Base-by-base conservation (phyloP, 371 early-diverging fungal species). In the Syncephalis plumigaleata region DNA sequence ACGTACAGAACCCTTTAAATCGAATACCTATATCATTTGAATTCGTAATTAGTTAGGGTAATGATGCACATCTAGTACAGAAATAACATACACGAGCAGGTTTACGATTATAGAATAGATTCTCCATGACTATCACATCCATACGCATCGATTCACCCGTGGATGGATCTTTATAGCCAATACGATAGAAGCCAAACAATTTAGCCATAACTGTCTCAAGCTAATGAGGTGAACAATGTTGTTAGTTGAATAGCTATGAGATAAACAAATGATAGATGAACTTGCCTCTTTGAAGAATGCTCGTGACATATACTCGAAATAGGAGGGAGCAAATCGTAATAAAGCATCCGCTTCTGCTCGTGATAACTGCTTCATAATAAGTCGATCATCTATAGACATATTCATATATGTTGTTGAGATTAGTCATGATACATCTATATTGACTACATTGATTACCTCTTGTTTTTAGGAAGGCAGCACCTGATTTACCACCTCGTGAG, bases 51-150 rank as follows among this genome's bases (percentile, higher is more conserved):
- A 11, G 15, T 7, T 5, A 1, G 20, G 37, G 18, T 11, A 11
- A 21, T 42, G 18, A 15, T 44, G 22, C 16, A 20, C 11, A 42
- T 37, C n/a, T 42, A n/a, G 4, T 8, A 40, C 21, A 2, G 17
- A 42, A 18, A 2, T 13, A 9, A 42, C 54, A 17, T 56, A 75
- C 82, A 59, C 67, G 64, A 16, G 69, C 68, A 31, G 85, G 71
- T 38, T 70, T 69, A 20, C 84, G 74, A 27, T 86, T 75, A 56
- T 85, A 90, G 51, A 90, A 93, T 43, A 96, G 58, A 49, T 93
- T 90, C 56, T 96, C 97, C 94, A 92, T 92, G 3, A 96, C 83
- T 4, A 93, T 55, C 5, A 94, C 75, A 61, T 91, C 88, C 71
- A 92, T 76, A 49, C 84, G 81, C 57, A 79, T 71, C n/a, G 71